Evolutionary conservation across 257 asterid species (phyloP), one percentile per base, ranked within the genome.

Genomic region (Solanum gracilifrons): DNA sequence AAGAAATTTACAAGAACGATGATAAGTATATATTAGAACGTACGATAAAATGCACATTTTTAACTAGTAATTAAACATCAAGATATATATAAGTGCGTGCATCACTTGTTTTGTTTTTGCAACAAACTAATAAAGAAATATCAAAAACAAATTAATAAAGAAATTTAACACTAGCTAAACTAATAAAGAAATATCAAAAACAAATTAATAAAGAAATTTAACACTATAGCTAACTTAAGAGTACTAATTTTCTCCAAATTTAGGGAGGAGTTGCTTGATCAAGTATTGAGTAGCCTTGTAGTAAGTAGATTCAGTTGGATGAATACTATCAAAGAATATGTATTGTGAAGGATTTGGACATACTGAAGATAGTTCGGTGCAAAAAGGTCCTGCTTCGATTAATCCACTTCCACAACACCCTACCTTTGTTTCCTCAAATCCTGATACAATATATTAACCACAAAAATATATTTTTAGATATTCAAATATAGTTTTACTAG

Each of bases 391-490:
- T 5, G 64, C 33, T 71, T 87, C 89, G 2, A 87, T 20, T 71
- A 62, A 16, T 69, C 89, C 89, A 62, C 51, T 87, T 5, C 89
- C 89, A 5, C 89, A 87, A 87, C 89, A 87, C 37, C 89, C 89
- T 64, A 41, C 71, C 1, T 33, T 82, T 29, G 73, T 66, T 83
- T 82, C 75, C 69, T 64, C 43, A 82, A 82, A 82, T 41, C 87
- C 89, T 87, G 85, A 12, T 77, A 13, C 36, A 36, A 32, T 29
- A 1, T 13, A 23, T 41, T 5, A 23, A 23, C 27, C 71, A 80
- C 31, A 18, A 6, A 41, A 64, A 13, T 43, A 29, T 3, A 25
- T 8, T 43, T 9, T 6, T 15, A 75, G 12, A 66, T 62, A 62
- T 12, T 4, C 13, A 62, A 51, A 51, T 51, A 51, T 51, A 51